These are phyloP conservation scores for Penicillium janthinellum DNA, from an alignment of 2,329 filamentous ascomycete genomes.

Conservation along the genomic window DNA sequence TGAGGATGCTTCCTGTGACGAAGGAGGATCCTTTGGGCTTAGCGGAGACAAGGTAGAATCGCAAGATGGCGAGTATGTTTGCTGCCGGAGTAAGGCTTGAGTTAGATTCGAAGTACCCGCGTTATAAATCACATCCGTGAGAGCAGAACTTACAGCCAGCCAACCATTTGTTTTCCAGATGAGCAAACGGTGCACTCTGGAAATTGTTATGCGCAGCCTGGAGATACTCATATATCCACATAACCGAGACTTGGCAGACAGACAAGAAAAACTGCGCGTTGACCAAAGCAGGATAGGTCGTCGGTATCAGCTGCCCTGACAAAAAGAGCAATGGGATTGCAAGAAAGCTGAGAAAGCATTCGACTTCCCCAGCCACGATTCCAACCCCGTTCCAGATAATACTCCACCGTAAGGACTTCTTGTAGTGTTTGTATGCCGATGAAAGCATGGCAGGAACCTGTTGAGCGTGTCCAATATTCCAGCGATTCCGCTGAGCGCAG, in stretches of 20 bases:
- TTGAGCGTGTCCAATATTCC: conserved; percentile 40
- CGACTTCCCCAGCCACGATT: conserved; percentile 24
- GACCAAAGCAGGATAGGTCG: conserved; percentile 5
- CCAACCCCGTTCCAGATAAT: conserved; percentile 26
- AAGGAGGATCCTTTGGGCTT: conserved; percentile 33
- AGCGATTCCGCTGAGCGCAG: conserved; percentile 39
- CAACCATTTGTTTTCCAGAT: conserved; percentile 34
- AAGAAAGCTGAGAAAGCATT: conserved; percentile 20
- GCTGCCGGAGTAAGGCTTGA: conserved; percentile 11
- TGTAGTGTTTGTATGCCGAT: conserved; percentile 9
- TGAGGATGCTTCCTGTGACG: conserved; percentile 32
- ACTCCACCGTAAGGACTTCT: conserved; percentile 17
- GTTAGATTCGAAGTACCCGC: background rate
- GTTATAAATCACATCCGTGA: background rate
- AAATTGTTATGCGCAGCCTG: conserved; percentile 27
- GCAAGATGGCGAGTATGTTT: conserved; percentile 24
- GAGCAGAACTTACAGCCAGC: conserved; percentile 24
- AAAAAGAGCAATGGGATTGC: conserved; percentile 25
- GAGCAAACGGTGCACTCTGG: conserved; percentile 26
- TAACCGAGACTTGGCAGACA: conserved; percentile 12
- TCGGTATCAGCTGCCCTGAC: conserved; percentile 19
- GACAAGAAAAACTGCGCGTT: conserved; percentile 21
- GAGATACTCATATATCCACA: conserved; percentile 26
- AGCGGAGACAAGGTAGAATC: conserved; percentile 27
- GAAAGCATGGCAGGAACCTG: conserved; percentile 24